Evolutionary conservation across 345 rosid species (phyloP).

Genomic region (Barbarea vulgaris): DNA sequence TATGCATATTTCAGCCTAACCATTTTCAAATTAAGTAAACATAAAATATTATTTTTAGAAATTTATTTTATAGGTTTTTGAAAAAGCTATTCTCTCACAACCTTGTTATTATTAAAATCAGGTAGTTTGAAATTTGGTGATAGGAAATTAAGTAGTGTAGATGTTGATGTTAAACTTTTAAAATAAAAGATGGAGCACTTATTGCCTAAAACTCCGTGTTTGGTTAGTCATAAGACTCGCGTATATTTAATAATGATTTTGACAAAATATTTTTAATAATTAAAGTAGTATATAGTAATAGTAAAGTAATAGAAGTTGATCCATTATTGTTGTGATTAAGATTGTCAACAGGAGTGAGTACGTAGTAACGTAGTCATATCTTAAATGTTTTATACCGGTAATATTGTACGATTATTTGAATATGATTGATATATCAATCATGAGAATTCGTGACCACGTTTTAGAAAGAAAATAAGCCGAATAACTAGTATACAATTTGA

Average conservation of each 20-base stretch:
- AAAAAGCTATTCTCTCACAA: background rate
- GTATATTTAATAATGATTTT: conserved; percentile 7
- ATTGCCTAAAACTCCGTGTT: conserved; percentile 33
- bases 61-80: background rate
- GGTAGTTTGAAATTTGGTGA: conserved; percentile 34
- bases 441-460: no score
- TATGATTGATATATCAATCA: no score
- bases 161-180: conserved; percentile 22
- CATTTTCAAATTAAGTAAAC: background rate
- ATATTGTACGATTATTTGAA: no score
- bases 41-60: background rate
- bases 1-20: background rate
- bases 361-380: background rate
- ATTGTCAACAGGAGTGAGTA: background rate
- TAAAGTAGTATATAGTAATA: no score
- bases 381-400: no score
- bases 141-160: conserved; percentile 16
- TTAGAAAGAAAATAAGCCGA: background rate
- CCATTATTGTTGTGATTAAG: conserved; percentile 18
- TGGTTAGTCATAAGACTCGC: conserved; percentile 24
- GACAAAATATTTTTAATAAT: background rate
- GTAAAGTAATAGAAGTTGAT: background rate
- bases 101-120: conserved; percentile 4
- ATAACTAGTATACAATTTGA: background rate
- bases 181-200: conserved; percentile 18